Base-by-base conservation (phyloP, 1,139 yeast genomes). In the Suhomyces coccinellae region DNA sequence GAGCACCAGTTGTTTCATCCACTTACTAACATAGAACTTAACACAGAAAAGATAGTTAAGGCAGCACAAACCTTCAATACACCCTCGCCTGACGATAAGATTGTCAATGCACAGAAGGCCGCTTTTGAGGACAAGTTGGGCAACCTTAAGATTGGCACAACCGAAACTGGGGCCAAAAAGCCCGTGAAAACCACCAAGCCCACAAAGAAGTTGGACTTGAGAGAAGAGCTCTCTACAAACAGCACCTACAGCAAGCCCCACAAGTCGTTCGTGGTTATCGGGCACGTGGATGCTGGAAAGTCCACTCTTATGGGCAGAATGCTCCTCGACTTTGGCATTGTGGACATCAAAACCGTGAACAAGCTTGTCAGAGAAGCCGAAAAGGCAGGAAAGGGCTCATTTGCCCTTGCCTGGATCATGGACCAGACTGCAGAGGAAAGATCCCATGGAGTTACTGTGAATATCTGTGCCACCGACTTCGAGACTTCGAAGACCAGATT, bases 201-300 rank as follows among this genome's bases (percentile, higher is more conserved):
- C 3, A 58, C 63, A 47, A 63, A 66, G 48, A 68, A 69, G 40
- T 61, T 77, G 15, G 73, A 79, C 52, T 41, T 77, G 6, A 58
- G 56, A 11, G 47, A 62, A 9, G 82, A 77, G 52, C 52, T 83
- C 3, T 47, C 65, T 7, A 54, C 61, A 6, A 61, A 62, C 42
- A 63, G 66, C 26, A 57, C 71, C 15, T 66, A 65, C 33, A 48
- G 62, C 12, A 86, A 85, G 56, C 89, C 91, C 3, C 83, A 80
- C 51, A 71, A 84, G 45, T 82, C 91, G 15, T 86, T 88, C 62
- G 96, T 89, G 26, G 95, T 89, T 4, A 82, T 87, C 50, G 99
- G 99, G 3, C 99, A 95, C 67, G 98, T 95, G 15, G 99, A 95
- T 68, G 96, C 98, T 0, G 99, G 99, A 10, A 95, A 95, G 63